Conservation (phyloP, 2,329 filamentous ascomycete genomes). For the Cercospora brassicicola region DNA sequence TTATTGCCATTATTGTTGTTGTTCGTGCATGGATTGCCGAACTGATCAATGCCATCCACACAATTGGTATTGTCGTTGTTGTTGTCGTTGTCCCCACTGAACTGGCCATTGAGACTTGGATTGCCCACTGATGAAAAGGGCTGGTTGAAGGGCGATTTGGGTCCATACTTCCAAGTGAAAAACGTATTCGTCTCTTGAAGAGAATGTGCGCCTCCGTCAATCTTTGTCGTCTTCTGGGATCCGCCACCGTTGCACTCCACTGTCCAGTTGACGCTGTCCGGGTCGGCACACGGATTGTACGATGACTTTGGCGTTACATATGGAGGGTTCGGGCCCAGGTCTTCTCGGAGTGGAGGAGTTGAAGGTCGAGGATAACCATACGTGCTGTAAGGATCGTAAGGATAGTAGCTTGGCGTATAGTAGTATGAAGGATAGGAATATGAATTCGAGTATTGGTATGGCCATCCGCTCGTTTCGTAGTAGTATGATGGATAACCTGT, state of each 20-base stretch:
- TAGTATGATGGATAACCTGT: not conserved
- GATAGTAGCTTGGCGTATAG: not conserved
- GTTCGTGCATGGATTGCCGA: not conserved
- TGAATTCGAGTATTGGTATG: not conserved
- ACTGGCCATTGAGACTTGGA: not conserved
- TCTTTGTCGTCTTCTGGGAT: not conserved
- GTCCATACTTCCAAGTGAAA: slow-evolving; percentile 6
- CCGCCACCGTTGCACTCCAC: slow-evolving; percentile 4
- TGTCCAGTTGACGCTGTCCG: not conserved
- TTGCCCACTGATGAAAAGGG: not conserved
- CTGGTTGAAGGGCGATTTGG: not conserved
- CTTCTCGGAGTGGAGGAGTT: not conserved
- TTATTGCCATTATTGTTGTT: not conserved
- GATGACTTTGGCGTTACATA: not conserved
- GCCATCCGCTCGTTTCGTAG: not conserved
- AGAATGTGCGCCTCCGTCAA: not conserved
- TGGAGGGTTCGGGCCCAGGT: not conserved
- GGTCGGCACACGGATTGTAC: slow-evolving; percentile 4
- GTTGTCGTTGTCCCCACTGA: not conserved
- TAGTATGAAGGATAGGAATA: not conserved
- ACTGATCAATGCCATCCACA: not conserved
- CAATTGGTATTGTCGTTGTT: not conserved
- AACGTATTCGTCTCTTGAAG: not conserved
- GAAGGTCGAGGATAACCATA: not conserved
- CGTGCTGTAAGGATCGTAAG: not conserved